Percentiles rank a stretch among this genome's conserved stretches.
phyloP scores from a whole-genome alignment of 106 monocot genomes.

The Acorus gramineus region DNA sequence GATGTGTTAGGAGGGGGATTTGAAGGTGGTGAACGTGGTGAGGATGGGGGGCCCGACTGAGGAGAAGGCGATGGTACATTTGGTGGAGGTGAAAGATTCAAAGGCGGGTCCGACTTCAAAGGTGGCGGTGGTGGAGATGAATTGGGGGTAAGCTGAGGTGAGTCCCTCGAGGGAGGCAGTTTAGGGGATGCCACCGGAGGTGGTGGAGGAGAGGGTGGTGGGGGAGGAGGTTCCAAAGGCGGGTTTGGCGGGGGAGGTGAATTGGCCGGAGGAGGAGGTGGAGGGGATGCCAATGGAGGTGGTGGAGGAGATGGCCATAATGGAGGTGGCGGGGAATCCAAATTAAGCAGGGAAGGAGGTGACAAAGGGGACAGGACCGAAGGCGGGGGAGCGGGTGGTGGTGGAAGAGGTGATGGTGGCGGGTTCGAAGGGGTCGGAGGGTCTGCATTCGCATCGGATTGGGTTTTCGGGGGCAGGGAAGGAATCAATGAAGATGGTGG shows the following conservation, averaged over 20 bases:
- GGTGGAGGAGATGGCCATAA: constrained; percentile 5
- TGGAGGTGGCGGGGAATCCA: neutral
- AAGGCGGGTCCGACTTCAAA: neutral
- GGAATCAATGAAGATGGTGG: too few species aligned
- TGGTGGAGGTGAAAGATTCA: constrained; percentile 8
- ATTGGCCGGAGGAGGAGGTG: neutral
- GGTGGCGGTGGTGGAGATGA: constrained; percentile 20
- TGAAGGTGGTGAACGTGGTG: neutral
- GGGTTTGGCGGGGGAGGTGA: neutral
- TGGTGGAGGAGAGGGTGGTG: constrained; percentile 8
- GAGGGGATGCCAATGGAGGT: neutral
- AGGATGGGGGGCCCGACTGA: too few species aligned
- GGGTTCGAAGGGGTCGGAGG: too few species aligned
- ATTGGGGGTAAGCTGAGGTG: neutral
- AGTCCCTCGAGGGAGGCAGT: neutral
- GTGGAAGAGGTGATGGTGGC: neutral
- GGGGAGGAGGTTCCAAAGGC: neutral
- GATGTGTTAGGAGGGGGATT: constrained; percentile 8
- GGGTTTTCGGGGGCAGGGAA: too few species aligned
- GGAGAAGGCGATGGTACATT: neutral
- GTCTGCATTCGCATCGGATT: too few species aligned
- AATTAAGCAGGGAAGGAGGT: neutral
- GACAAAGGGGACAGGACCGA: neutral
- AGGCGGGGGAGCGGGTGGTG: neutral
- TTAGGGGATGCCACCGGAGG: neutral